Conservation (phyloP, 2,329 filamentous ascomycete species). For the Penicillium crustosum region DNA sequence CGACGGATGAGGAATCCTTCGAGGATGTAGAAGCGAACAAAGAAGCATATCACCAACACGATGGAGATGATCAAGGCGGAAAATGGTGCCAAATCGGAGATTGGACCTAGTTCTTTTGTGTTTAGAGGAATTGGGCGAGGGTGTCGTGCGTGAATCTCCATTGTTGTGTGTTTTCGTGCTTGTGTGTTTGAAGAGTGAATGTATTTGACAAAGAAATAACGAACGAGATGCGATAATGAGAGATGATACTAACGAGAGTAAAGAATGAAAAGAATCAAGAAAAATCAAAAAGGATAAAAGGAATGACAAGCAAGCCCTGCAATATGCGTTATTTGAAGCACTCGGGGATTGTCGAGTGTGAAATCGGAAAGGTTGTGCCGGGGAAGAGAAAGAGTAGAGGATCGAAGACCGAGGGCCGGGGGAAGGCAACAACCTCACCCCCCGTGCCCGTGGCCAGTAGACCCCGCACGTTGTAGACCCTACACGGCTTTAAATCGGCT, state of each 20-base stretch:
- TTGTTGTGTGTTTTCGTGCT: background rate
- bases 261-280: too few species aligned
- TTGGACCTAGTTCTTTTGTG: conserved; percentile 15
- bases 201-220: background rate
- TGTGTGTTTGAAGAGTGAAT: background rate
- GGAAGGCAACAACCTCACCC: too few species aligned
- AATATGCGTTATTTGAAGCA: background rate
- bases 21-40: conserved; percentile 46
- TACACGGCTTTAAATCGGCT: too few species aligned
- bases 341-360: background rate
- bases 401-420: too few species aligned
- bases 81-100: conserved; percentile 29
- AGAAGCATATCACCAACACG: conserved; percentile 35
- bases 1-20: conserved; percentile 40
- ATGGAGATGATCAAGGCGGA: conserved; percentile 30
- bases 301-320: background rate
- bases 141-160: background rate
- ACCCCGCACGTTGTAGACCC: too few species aligned
- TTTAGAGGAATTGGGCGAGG: background rate
- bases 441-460: too few species aligned
- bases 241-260: background rate
- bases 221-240: too few species aligned
- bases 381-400: too few species aligned
- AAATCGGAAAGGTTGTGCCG: background rate
- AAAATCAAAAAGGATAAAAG: too few species aligned